Percentiles rank a stretch among this genome's conserved stretches.
Evolutionary conservation across 495 filamentous ascomycete species (phyloP).

Genomic region (Penicillium desertorum): DNA sequence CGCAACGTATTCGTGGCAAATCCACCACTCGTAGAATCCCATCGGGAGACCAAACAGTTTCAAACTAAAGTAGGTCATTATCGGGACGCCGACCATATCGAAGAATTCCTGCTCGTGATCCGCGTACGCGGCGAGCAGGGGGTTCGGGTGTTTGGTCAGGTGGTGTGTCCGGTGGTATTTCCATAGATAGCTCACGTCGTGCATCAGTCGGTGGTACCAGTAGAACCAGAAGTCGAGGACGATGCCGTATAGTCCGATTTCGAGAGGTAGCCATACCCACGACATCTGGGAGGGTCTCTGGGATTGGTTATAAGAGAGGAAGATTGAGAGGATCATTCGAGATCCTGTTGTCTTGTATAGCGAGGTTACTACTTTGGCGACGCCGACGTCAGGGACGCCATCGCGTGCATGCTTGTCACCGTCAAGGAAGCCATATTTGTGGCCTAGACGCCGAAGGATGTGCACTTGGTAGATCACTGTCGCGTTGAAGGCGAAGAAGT

Average conservation of each 20-base stretch:
- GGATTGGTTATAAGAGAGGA: conserved; percentile 28
- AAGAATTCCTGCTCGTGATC: conserved; percentile 48
- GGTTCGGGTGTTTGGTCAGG: conserved; percentile 46
- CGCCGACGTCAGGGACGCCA: conserved; percentile 33
- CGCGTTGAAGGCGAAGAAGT: conserved; percentile 39
- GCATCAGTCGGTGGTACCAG: conserved; percentile 46
- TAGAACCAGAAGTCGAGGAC: conserved; percentile 51
- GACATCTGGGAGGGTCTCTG: conserved; percentile 46
- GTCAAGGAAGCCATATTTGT: conserved; percentile 33
- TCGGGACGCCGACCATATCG: conserved; percentile 42
- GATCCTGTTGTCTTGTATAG: conserved; percentile 38
- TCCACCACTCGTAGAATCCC: conserved; percentile 49
- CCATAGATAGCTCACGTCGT: conserved; percentile 43
- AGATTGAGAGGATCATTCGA: conserved; percentile 29
- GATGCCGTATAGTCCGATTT: conserved; percentile 43
- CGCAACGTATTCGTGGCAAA: conserved; percentile 43
- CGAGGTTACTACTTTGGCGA: conserved; percentile 29
- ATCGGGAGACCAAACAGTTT: conserved; percentile 36
- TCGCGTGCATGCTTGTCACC: conserved; percentile 36
- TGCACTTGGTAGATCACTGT: conserved; percentile 39
- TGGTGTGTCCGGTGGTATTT: conserved; percentile 47
- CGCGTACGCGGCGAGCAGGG: conserved; percentile 42
- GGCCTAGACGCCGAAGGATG: conserved; percentile 32
- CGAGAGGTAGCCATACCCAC: conserved; percentile 39
- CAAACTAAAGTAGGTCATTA: conserved; percentile 38